Evolutionary conservation across 768 basidiomycete genomes (phyloP).

Genomic region (Termitomyces sp.): DNA sequence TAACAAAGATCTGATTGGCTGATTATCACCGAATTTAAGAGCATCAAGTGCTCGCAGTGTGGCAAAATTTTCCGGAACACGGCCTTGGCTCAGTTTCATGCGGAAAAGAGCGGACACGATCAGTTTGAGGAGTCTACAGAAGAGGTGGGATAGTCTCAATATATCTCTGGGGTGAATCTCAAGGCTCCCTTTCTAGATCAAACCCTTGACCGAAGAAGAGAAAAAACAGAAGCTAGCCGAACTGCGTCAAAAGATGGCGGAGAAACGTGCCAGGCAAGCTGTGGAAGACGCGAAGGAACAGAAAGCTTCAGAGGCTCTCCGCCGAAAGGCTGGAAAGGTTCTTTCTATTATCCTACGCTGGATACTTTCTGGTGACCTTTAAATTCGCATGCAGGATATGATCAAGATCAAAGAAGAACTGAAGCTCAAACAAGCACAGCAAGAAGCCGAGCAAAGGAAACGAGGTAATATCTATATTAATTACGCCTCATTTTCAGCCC

Average conservation of each 20-base stretch:
- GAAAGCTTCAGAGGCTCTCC: constrained; percentile 71
- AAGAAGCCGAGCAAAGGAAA: constrained; percentile 81
- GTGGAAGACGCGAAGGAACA: constrained; percentile 71
- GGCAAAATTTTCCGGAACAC: constrained; percentile 85
- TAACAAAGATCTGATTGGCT: not conserved
- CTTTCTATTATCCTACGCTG: constrained; percentile 8
- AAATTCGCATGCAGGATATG: constrained; percentile 53
- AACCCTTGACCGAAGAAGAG: constrained; percentile 94
- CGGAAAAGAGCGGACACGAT: constrained; percentile 93
- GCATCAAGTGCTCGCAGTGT: constrained; percentile 82
- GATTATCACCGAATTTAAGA: constrained; percentile 37
- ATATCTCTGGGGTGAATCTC: not conserved
- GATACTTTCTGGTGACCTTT: not conserved
- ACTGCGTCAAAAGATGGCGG: constrained; percentile 73
- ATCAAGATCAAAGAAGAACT: constrained; percentile 72
- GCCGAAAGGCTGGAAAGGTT: constrained; percentile 84
- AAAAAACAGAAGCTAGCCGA: constrained; percentile 80
- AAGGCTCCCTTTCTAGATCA: constrained; percentile 53
- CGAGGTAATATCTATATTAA: constrained; percentile 46
- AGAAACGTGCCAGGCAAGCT: constrained; percentile 73
- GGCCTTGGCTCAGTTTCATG: constrained; percentile 88
- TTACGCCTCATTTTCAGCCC: not conserved
- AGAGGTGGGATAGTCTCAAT: constrained; percentile 51
- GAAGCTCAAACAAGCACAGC: constrained; percentile 72
- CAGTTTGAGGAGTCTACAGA: constrained; percentile 95